Percentiles rank a stretch among this genome's conserved stretches.
Evolutionary conservation across 1,284 basidiomycete genomes (phyloP).

Genomic region (Puccinia hordei): DNA sequence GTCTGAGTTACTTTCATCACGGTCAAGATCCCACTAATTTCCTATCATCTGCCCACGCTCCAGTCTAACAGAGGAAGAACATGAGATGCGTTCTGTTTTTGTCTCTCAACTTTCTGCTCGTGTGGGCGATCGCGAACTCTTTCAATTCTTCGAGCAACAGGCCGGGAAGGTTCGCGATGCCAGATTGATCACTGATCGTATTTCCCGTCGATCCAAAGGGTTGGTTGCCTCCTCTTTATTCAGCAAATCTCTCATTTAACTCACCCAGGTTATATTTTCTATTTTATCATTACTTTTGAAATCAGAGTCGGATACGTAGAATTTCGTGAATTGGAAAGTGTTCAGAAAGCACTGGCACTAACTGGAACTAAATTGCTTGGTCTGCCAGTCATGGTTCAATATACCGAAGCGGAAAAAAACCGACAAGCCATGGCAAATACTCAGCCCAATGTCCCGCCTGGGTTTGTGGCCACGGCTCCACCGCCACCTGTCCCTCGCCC

Average conservation of each 20-base stretch:
- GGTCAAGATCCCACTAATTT: conserved; percentile 12
- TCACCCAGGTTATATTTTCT: neutral
- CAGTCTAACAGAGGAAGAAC: conserved; percentile 66
- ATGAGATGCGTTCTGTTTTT: conserved; percentile 92
- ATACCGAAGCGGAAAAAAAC: conserved; percentile 94
- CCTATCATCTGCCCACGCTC: neutral
- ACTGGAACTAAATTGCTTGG: conserved; percentile 96
- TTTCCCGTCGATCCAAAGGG: conserved; percentile 94
- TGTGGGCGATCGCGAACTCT: conserved; percentile 90
- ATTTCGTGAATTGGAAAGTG: conserved; percentile 82
- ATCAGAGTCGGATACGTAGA: conserved; percentile 91
- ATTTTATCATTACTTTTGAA: neutral
- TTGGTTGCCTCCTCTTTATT: conserved; percentile 61
- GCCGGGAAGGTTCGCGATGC: conserved; percentile 89
- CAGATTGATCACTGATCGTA: conserved; percentile 87
- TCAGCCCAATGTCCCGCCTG: conserved; percentile 51
- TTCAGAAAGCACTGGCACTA: conserved; percentile 83
- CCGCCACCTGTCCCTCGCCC: conserved; percentile 49
- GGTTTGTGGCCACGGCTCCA: conserved; percentile 63
- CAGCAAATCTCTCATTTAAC: neutral
- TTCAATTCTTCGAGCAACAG: conserved; percentile 98
- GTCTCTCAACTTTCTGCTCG: conserved; percentile 95
- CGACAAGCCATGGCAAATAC: conserved; percentile 63
- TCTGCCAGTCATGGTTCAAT: conserved; percentile 90
- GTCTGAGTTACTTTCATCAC: conserved; percentile 5